Evolutionary conservation across 2,329 filamentous ascomycete genomes (phyloP), one percentile per base, ranked within the genome.

Genomic region (Plenodomus lindquistii): DNA sequence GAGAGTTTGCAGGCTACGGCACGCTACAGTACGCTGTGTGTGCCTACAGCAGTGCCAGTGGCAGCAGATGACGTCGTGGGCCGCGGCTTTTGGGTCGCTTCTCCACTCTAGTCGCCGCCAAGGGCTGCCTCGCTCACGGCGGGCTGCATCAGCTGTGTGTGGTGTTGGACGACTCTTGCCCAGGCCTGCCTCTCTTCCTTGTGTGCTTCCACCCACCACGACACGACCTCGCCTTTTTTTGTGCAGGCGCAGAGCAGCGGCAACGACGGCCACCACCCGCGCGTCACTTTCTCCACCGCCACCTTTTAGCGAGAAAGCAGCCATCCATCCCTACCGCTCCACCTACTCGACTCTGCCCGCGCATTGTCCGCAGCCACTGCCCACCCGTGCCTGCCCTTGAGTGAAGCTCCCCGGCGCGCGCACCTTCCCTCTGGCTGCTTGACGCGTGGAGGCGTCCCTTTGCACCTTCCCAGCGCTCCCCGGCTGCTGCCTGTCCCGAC

Each of bases 221-320:
- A 42, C 43, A 21, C 40, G 22, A 40, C 37, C 17, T 50, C 35
- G 19, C 22, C 38, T 27, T 38, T 19, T n/a, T 15, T 6, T 16
- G 24, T 20, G 41, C 27, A 20, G 48, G 41, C 40, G 21, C 37
- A 48, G 48, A 24, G 22, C 22, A 24, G 5, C 35, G 19, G 45
- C 31, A 29, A 31, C 19, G 47, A 35, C 42, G 40, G 38, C 37
- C 24, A 40, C 46, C 44, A 52, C 52, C 44, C 47, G 42, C 44
- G 49, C 57, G 55, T 60, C 62, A 59, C 59, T 18, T 42, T 55
- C 40, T 54, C 49, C 54, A 48, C 61, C 60, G 65, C 65, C 66
- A 67, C 65, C 65, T 60, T 62, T 66, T 68, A 71, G 67, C 69
- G 67, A 72, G 62, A 40, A 50, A 52, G 44, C 38, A n/a, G n/a